A percentile compares a stretch with the other conserved stretches of the same genome.
phyloP scores from a whole-genome alignment of 345 rosid genomes.

The Citrus trifoliata region DNA sequence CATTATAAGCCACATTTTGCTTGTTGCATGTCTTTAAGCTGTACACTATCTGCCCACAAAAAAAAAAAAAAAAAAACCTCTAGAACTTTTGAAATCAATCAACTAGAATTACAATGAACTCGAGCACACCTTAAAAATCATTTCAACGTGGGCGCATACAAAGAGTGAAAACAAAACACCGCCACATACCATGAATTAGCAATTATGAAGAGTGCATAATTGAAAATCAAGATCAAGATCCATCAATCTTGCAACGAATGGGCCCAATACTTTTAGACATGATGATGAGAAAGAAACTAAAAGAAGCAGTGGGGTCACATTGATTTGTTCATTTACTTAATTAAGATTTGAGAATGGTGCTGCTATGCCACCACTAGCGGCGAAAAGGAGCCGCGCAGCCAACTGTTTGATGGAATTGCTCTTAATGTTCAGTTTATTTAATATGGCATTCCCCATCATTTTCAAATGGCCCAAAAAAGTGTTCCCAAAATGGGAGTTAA shows the following conservation, averaged over 20 bases:
- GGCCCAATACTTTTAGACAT: neutral
- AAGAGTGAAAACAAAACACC: neutral
- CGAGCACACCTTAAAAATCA: slow-evolving; percentile 1
- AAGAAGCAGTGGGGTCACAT: neutral
- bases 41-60: too few species aligned
- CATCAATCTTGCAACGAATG: neutral
- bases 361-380: neutral
- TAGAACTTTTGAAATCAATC: neutral
- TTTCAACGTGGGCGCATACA: neutral
- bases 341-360: neutral
- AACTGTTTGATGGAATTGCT: neutral
- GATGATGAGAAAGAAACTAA: neutral
- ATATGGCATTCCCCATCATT: neutral
- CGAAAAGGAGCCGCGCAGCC: neutral
- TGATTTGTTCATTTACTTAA: neutral
- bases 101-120: neutral
- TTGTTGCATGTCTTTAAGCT: too few species aligned
- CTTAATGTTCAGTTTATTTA: neutral
- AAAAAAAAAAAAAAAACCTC: too few species aligned
- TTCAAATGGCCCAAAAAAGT: neutral
- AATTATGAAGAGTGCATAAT: neutral
- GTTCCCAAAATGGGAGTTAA: neutral
- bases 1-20: too few species aligned
- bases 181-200: neutral
- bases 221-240: neutral